These are phyloP conservation scores for Tulasnella sp. DNA, from an alignment of 768 basidiomycete genomes.

Conservation along the genomic window DNA sequence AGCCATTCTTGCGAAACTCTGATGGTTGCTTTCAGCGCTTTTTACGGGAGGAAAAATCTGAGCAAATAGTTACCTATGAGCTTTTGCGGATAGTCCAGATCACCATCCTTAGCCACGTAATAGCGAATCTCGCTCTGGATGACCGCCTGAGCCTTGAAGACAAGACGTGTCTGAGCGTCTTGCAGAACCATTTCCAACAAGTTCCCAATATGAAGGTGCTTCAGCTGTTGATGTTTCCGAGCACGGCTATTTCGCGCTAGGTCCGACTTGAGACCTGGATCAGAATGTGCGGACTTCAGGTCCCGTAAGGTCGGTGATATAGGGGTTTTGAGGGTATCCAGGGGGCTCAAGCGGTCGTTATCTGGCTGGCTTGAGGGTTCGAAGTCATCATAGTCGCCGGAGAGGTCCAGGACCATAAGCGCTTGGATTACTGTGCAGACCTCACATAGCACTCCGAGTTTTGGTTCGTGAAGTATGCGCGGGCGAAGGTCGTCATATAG, in stretches of 20 bases:
- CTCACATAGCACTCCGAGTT: constrained; percentile 82
- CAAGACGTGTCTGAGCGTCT: constrained; percentile 91
- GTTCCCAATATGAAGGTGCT: constrained; percentile 70
- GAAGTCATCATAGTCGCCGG: constrained; percentile 39
- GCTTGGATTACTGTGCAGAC: constrained; percentile 96
- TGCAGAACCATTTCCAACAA: constrained; percentile 87
- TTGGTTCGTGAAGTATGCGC: constrained; percentile 88
- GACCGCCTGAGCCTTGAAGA: constrained; percentile 93
- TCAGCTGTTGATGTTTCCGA: constrained; percentile 42
- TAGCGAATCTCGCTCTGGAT: constrained; percentile 85
- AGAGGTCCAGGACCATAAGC: constrained; percentile 86
- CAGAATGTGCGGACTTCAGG: constrained; percentile 19
- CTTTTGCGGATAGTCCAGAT: constrained; percentile 83
- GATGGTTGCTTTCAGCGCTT: background rate
- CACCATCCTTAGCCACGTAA: constrained; percentile 70
- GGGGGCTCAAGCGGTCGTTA: constrained; percentile 33
- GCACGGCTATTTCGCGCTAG: background rate
- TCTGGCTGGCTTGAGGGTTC: constrained; percentile 33
- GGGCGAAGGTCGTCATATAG: constrained; percentile 95
- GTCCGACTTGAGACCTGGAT: background rate
- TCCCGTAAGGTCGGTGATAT: background rate
- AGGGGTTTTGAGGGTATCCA: background rate
- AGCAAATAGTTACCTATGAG: constrained; percentile 51
- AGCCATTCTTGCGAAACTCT: constrained; percentile 23
- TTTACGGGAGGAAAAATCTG: background rate